These are phyloP conservation scores for Chenopodium formosanum DNA, from an alignment of 148 eudicot species.

Conservation along the genomic window DNA sequence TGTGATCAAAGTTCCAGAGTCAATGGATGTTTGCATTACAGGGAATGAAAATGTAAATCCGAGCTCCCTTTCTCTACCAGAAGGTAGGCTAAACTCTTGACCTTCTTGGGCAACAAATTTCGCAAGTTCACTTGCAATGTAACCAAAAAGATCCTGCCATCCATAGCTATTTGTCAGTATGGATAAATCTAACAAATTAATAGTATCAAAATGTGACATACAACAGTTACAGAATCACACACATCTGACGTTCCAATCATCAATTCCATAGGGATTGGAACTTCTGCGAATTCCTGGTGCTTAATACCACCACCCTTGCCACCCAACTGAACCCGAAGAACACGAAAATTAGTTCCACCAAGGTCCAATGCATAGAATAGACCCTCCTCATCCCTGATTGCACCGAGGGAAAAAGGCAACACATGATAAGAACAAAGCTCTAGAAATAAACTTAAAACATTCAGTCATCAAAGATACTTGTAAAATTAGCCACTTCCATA, in stretches of 20 bases:
- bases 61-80: conserved; percentile 60
- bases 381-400: conserved; percentile 59
- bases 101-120: conserved; percentile 62
- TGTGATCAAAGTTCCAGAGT: conserved; percentile 57
- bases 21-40: conserved; percentile 72
- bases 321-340: conserved; percentile 60
- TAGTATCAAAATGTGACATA: background rate
- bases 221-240: conserved; percentile 19
- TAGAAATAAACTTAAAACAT: background rate
- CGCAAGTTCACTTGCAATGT: conserved; percentile 64
- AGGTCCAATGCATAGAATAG: conserved; percentile 79
- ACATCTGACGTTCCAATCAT: conserved; percentile 73
- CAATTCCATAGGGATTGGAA: conserved; percentile 57
- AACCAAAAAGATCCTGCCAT: conserved; percentile 68
- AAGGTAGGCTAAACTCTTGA: conserved; percentile 38
- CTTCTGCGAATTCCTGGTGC: conserved; percentile 65
- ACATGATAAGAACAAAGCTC: background rate
- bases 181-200: background rate
- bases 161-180: conserved; percentile 17
- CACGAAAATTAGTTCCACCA: conserved; percentile 82
- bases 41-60: conserved; percentile 86
- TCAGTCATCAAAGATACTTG: background rate
- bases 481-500: too few species aligned
- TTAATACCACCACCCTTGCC: conserved; percentile 47
- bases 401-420: background rate